Evolutionary conservation across 2,329 filamentous ascomycete species (phyloP).

Genomic region (Hymenoscyphus salicellus): DNA sequence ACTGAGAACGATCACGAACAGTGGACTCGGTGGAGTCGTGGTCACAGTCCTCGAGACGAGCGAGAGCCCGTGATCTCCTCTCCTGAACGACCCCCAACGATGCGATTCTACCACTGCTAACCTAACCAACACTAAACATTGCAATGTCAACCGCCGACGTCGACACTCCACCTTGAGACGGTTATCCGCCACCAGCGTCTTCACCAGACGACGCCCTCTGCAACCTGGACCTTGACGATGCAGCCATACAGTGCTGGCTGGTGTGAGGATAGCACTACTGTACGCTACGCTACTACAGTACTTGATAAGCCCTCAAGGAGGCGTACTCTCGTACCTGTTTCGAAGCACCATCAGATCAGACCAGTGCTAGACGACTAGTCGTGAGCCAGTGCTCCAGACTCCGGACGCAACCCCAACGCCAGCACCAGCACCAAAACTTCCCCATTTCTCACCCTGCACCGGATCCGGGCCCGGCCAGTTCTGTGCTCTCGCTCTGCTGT

Average conservation of each 20-base stretch:
- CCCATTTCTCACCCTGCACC: background rate
- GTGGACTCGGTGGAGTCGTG: background rate
- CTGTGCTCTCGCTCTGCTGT: background rate
- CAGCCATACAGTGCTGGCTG: background rate
- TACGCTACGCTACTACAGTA: background rate
- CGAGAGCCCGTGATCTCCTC: background rate
- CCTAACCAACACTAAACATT: background rate
- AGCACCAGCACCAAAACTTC: background rate
- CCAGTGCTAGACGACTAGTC: background rate
- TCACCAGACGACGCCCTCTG: background rate
- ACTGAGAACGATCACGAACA: background rate
- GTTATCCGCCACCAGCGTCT: background rate
- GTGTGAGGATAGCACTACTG: no score
- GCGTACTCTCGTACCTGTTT: background rate
- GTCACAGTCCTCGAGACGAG: background rate
- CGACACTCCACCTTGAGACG: background rate
- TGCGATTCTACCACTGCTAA: background rate
- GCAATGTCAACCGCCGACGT: background rate
- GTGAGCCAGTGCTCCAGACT: background rate
- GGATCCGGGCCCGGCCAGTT: slow-evolving; percentile 1
- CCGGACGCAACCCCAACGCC: background rate
- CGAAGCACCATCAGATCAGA: background rate
- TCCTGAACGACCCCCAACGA: background rate
- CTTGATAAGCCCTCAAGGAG: background rate
- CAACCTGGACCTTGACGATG: background rate